These are phyloP conservation scores for Aspergillus candidus DNA, from an alignment of 2,329 filamentous ascomycete genomes.

Conservation along the genomic window DNA sequence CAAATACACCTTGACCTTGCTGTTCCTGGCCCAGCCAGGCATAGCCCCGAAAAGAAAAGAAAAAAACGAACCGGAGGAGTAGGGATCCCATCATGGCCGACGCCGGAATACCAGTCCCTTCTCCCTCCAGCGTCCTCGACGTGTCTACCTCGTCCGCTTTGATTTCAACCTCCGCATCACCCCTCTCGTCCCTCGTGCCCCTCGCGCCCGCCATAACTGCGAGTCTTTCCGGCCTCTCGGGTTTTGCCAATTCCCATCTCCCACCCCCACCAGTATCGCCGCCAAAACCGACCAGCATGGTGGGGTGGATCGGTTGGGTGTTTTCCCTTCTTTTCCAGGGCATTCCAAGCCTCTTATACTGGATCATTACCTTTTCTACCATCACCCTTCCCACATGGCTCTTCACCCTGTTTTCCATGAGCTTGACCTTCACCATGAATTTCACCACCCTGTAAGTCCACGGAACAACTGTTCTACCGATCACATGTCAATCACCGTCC, in stretches of 20 bases:
- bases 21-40: too few relatives aligned
- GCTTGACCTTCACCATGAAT: conserved; percentile 96
- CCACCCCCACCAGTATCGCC: conserved; percentile 25
- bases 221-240: conserved; percentile 12
- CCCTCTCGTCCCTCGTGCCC: conserved; percentile 6
- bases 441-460: conserved; percentile 77
- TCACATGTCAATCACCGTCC: too few relatives aligned
- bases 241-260: conserved; percentile 15
- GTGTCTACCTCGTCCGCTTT: conserved; percentile 6
- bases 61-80: too few relatives aligned
- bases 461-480: not conserved
- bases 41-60: too few relatives aligned
- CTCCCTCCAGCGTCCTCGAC: conserved; percentile 6
- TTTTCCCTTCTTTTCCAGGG: conserved; percentile 47
- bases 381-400: conserved; percentile 85
- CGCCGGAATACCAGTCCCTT: conserved; percentile 5
- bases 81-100: conserved; percentile 8
- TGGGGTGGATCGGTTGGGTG: conserved; percentile 44
- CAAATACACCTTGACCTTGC: too few relatives aligned
- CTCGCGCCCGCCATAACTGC: conserved; percentile 17
- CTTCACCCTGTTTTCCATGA: conserved; percentile 85
- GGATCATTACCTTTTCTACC: conserved; percentile 75
- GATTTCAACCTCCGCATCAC: conserved; percentile 12
- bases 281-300: conserved; percentile 31
- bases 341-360: conserved; percentile 61